Evolutionary conservation across 2,329 filamentous ascomycete species (phyloP), one percentile per base, ranked within the genome.

Genomic region (Sarocladium kiliense): DNA sequence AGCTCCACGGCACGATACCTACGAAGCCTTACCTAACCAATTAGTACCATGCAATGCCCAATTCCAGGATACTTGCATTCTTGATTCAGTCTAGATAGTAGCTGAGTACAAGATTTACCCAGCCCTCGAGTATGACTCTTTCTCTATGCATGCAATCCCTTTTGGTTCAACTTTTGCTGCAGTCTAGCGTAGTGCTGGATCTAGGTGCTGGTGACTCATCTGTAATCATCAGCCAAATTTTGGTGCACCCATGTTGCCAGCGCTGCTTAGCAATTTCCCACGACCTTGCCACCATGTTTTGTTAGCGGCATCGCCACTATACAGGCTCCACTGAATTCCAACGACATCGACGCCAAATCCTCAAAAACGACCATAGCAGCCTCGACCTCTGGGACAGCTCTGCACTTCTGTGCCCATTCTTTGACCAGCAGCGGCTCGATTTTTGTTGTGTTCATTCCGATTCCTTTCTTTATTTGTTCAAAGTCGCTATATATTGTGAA

Each of bases 401-500:
- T 14, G n/a, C 47, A 34, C 25, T 34, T 27, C 18, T 51, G 14
- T 27, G 6, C 25, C 16, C 44, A 12, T 16, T 30, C 16, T 47
- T 27, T 30, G 21, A 12, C 12, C 47, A 21, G 37, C 47, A 5
- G 21, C 37, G 41, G 34, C 41, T 27, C 25, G 36, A 23, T 53
- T 50, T n/a, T 61, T 4, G 16, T 36, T 18, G 4, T 37, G n/a
- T 36, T 14, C 9, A 10, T 14, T 23, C 26, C 19, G 57, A 58
- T 36, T 53, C 61, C 60, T 64, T 62, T 37, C 57, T 58, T 62
- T 56, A 27, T 30, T 58, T 58, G 56, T 66, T 56, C 55, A 59
- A 75, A 75, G 73, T 62, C 72, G 72, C 72, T 74, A 68, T 74
- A 75, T 75, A 12, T 75, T 75, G 66, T 70, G 70, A 75, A 74